phyloP scores from a whole-genome alignment of 495 filamentous ascomycete species.

The Evernia prunastri region DNA sequence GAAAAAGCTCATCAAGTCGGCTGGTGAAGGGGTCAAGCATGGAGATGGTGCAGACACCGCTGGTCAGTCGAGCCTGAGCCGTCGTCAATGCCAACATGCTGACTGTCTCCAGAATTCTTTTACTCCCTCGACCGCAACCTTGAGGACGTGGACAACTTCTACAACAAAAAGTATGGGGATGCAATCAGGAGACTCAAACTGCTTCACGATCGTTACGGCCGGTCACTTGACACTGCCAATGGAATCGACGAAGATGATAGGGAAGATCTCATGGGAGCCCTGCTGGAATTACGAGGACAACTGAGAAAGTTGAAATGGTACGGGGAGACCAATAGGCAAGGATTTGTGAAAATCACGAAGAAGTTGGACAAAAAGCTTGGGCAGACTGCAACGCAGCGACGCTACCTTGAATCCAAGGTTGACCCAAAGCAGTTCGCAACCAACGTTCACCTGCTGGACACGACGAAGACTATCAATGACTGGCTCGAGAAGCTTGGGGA shows the following conservation, averaged over 20 bases:
- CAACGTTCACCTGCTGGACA: slow-evolving; percentile 55
- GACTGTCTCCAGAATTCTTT: slow-evolving; percentile 67
- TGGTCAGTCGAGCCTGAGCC: slow-evolving; percentile 39
- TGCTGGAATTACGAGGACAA: slow-evolving; percentile 80
- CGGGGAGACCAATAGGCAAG: slow-evolving; percentile 89
- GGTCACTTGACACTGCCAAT: slow-evolving; percentile 43
- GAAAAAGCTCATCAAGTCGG: slow-evolving; percentile 88
- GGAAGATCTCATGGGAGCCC: slow-evolving; percentile 80
- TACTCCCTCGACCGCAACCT: slow-evolving; percentile 92
- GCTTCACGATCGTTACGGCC: slow-evolving; percentile 77
- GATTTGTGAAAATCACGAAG: slow-evolving; percentile 97
- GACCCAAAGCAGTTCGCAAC: slow-evolving; percentile 78
- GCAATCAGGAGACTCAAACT: slow-evolving; percentile 73
- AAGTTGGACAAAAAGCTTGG: slow-evolving; percentile 90
- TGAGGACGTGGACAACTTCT: slow-evolving; percentile 90
- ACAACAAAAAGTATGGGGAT: slow-evolving; percentile 89
- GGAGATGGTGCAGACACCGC: slow-evolving; percentile 76
- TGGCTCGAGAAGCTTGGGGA: slow-evolving; percentile 82
- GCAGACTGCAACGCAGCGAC: slow-evolving; percentile 62
- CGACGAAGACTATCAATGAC: slow-evolving; percentile 75
- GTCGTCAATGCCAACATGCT: slow-evolving; percentile 26
- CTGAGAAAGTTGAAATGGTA: slow-evolving; percentile 94
- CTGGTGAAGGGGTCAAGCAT: slow-evolving; percentile 52
- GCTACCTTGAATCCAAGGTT: slow-evolving; percentile 82
- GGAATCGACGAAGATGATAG: slow-evolving; percentile 65